Evolutionary conservation across 352 stramenopile species (phyloP).

Genomic region (Globisporangium cylindrosporum): DNA sequence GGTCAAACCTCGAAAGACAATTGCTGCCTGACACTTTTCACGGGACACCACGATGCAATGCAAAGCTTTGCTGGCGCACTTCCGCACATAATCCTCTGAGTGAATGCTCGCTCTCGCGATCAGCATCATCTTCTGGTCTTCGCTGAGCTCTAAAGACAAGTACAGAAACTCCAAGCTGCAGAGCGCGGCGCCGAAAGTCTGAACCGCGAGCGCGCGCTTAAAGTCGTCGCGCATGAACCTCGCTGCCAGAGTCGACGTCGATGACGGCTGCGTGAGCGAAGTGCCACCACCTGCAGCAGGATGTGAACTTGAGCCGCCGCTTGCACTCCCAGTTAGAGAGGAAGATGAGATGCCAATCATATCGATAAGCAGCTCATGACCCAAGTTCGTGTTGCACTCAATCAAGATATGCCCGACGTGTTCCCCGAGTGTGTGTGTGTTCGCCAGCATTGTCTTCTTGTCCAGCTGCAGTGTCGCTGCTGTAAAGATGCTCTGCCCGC

Average conservation of each 20-base stretch:
- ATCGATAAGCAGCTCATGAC: conserved; percentile 29
- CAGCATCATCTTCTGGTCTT: conserved; percentile 65
- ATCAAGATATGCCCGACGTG: conserved; percentile 64
- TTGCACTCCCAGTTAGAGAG: conserved; percentile 4
- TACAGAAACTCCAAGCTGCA: conserved; percentile 44
- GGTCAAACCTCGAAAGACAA: conserved; percentile 50
- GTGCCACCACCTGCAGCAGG: neutral
- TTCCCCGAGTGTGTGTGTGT: conserved; percentile 41
- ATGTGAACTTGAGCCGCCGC: conserved; percentile 8
- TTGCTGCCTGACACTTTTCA: conserved; percentile 20
- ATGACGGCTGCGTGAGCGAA: neutral
- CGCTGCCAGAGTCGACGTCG: neutral
- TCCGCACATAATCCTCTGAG: conserved; percentile 31
- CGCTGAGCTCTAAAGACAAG: conserved; percentile 39
- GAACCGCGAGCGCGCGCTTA: conserved; percentile 42
- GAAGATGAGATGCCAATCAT: neutral
- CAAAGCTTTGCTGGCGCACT: conserved; percentile 35
- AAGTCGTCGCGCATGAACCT: conserved; percentile 40
- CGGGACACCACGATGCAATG: conserved; percentile 26
- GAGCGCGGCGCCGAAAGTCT: conserved; percentile 50
- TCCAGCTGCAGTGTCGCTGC: conserved; percentile 23
- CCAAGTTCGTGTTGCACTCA: conserved; percentile 64
- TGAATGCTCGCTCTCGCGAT: conserved; percentile 55
- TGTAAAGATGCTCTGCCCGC: neutral
- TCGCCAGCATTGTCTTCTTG: conserved; percentile 28